These are phyloP conservation scores for Pseudopyricularia javanii DNA, from an alignment of 2,329 filamentous ascomycete species.

Conservation along the genomic window DNA sequence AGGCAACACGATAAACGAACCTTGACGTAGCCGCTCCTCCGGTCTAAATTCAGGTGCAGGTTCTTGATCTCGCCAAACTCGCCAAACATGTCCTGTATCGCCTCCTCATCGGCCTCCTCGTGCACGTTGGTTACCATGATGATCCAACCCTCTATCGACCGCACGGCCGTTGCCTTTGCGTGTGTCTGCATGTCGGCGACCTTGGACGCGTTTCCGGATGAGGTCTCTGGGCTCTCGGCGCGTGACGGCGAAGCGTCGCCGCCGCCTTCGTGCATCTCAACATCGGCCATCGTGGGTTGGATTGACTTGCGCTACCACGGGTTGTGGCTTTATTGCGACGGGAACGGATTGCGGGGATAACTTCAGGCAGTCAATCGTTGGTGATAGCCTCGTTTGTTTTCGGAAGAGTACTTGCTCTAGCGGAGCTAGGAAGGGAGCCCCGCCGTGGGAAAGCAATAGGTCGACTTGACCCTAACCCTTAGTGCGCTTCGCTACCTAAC, in stretches of 20 bases:
- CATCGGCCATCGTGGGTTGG: constrained; percentile 8
- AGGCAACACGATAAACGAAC: too few species aligned
- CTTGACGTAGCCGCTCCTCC: constrained; percentile 79
- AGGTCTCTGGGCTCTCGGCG: constrained; percentile 1
- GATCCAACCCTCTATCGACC: constrained; percentile 85
- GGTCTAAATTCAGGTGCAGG: constrained; percentile 69
- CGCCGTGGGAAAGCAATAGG: too few species aligned
- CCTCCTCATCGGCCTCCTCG: constrained; percentile 77
- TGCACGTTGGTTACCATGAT: constrained; percentile 78
- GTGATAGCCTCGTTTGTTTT: too few species aligned
- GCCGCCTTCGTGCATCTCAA: constrained; percentile 22
- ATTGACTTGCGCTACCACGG: too few species aligned
- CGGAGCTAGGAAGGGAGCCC: too few species aligned
- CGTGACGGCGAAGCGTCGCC: background rate
- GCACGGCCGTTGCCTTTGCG: constrained; percentile 65
- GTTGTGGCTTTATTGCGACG: too few species aligned
- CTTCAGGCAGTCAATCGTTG: too few species aligned
- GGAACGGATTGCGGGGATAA: too few species aligned
- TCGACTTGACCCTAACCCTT: too few species aligned
- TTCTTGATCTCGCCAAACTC: constrained; percentile 85
- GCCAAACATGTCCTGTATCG: constrained; percentile 67
- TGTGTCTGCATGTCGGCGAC: constrained; percentile 59
- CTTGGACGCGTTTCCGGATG: constrained; percentile 20
- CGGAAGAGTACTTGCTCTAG: too few species aligned
- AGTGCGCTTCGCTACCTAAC: too few species aligned